Conservation (phyloP, 1,284 basidiomycete species). For the Mycena sp. region DNA sequence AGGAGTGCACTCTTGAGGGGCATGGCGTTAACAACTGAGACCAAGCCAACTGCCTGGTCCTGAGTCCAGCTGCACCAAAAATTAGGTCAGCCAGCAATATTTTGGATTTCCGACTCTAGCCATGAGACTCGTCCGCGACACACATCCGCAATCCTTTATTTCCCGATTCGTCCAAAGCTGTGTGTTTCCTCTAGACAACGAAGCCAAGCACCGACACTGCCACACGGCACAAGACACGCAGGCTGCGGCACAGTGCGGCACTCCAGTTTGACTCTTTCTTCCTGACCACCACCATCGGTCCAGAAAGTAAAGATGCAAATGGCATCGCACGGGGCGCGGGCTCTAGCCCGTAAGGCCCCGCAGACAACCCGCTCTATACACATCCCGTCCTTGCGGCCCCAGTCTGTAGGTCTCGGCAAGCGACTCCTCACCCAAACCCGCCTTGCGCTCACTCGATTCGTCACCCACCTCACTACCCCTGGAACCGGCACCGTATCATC, state of each 20-base stretch:
- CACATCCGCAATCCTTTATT: too few species aligned
- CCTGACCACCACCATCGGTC: slow-evolving; percentile 23
- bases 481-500: slow-evolving; percentile 49
- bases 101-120: too few species aligned
- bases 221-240: slow-evolving; percentile 15
- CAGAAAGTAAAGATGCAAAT: slow-evolving; percentile 53
- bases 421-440: slow-evolving; percentile 62
- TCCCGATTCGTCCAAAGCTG: too few species aligned
- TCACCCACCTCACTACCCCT: slow-evolving; percentile 66
- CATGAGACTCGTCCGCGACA: too few species aligned
- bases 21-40: too few species aligned
- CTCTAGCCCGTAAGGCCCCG: slow-evolving; percentile 46
- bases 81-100: too few species aligned
- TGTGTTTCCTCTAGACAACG: too few species aligned
- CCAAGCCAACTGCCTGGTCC: too few species aligned
- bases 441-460: slow-evolving; percentile 61
- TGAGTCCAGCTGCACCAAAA: too few species aligned
- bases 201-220: not conserved
- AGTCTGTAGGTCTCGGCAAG: slow-evolving; percentile 40
- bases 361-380: slow-evolving; percentile 46
- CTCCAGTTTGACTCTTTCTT: slow-evolving; percentile 14
- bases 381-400: slow-evolving; percentile 38
- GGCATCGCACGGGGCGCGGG: slow-evolving; percentile 62
- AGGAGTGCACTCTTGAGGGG: too few species aligned
- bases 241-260: not conserved